Evolutionary conservation across 1,284 basidiomycete species (phyloP).

Genomic region (Hymenochaete sp.): DNA sequence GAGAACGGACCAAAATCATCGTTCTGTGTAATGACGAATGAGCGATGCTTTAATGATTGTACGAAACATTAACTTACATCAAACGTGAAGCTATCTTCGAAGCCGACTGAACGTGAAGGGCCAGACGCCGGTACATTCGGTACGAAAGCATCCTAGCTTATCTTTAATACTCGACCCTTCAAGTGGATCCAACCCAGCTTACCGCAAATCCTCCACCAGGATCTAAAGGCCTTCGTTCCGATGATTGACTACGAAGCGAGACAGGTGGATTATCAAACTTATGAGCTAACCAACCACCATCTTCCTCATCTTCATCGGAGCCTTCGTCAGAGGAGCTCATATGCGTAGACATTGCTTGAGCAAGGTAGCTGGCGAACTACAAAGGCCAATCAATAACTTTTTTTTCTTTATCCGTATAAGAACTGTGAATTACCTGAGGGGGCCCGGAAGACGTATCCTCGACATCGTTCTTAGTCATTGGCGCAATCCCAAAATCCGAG

Average conservation of each 20-base stretch:
- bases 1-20: slow-evolving; percentile 68
- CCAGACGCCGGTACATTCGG: slow-evolving; percentile 27
- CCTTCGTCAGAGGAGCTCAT: slow-evolving; percentile 41
- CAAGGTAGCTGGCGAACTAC: slow-evolving; percentile 68
- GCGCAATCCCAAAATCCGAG: slow-evolving; percentile 59
- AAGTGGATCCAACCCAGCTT: slow-evolving; percentile 20
- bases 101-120: slow-evolving; percentile 25
- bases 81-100: slow-evolving; percentile 47
- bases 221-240: slow-evolving; percentile 43
- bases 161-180: background rate
- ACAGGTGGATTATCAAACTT: slow-evolving; percentile 53
- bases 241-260: slow-evolving; percentile 38
- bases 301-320: slow-evolving; percentile 58
- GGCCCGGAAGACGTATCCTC: slow-evolving; percentile 37
- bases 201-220: slow-evolving; percentile 55
- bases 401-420: background rate
- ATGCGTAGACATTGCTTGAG: slow-evolving; percentile 58
- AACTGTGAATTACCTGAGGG: slow-evolving; percentile 40
- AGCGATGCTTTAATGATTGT: too few species aligned
- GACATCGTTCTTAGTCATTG: slow-evolving; percentile 38
- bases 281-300: slow-evolving; percentile 68
- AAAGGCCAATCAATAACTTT: background rate
- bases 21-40: slow-evolving; percentile 36
- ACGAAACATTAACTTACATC: slow-evolving; percentile 26
- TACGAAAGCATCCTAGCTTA: slow-evolving; percentile 46